These are phyloP conservation scores for Cucurbita argyrosperma DNA, from an alignment of 306 rosid species.

Conservation along the genomic window DNA sequence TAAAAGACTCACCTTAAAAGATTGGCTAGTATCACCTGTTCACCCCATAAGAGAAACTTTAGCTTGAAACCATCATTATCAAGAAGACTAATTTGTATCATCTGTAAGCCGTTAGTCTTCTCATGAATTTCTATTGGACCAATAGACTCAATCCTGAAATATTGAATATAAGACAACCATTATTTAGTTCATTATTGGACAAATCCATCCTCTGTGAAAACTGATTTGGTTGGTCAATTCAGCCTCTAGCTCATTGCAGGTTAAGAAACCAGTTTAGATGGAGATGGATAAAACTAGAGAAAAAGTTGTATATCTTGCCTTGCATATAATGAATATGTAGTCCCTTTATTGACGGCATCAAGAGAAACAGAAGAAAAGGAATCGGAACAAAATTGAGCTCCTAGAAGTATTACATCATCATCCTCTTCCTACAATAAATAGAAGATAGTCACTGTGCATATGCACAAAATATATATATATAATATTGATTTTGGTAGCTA, in stretches of 20 bases:
- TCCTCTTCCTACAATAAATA: conserved; percentile 46
- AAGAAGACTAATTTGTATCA: conserved; percentile 60
- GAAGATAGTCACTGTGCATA: neutral
- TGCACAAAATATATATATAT: neutral
- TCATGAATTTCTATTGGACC: conserved; percentile 48
- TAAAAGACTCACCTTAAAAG: conserved; percentile 54
- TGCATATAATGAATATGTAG: conserved; percentile 57
- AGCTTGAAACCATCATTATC: conserved; percentile 46
- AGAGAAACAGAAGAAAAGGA: conserved; percentile 66
- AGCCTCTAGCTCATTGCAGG: neutral
- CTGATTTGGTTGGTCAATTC: neutral
- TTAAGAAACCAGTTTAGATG: neutral
- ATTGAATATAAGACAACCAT: neutral
- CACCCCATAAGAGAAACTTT: conserved; percentile 73
- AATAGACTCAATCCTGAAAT: conserved; percentile 56
- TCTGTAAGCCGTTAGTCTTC: conserved; percentile 26
- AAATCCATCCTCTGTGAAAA: neutral
- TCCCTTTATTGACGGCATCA: conserved; percentile 36
- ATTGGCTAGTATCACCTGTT: conserved; percentile 68
- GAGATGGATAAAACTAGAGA: neutral
- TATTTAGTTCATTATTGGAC: neutral
- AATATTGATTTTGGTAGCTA: neutral
- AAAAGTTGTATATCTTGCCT: conserved; percentile 24
- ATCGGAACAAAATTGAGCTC: conserved; percentile 79
- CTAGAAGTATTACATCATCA: conserved; percentile 79